Base-by-base conservation (phyloP, 1,284 basidiomycete genomes). In the Ustilago tritici region DNA sequence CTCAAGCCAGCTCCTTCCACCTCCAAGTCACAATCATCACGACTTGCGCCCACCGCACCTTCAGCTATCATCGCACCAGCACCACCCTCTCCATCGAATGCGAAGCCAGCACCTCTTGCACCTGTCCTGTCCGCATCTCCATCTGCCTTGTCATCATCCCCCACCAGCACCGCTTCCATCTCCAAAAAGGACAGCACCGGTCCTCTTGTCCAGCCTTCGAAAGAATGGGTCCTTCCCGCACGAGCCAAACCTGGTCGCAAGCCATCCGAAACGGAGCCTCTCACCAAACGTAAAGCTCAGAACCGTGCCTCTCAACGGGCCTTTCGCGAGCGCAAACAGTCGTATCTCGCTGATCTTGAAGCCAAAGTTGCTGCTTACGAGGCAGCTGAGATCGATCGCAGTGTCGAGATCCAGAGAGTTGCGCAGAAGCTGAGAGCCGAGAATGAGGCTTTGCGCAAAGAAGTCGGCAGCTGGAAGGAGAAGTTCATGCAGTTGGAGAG, bases 191-290 rank as follows among this genome's bases (percentile, higher is more conserved):
- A 74, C 7, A 31, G 32, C 47, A 19, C 28, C 19, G 65, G 62
- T 10, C 55, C 77, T 8, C 58, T 82, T 4, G 67, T 84, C 4
- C 80, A 84, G 65, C 83, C 84, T 0, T 75, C 68, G 54, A 82
- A 82, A 53, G 78, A 83, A 60, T 85, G 84, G 84, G 84, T 86
- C 10, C 74, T 86, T 1, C 84, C 84, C 10, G 78, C 80, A 15
- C 77, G 84, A 1, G 82, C 84, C 54, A 86, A 86, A 43, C 83
- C 84, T 0, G 84, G 84, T n/a, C 78, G 84, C 8, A 86, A 86
- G 67, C 84, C 84, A 2, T 81, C 79, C 31, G 81, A 79, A 46
- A 74, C 77, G 4, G 82, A 84, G 50, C 84, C 82, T 0, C 75
- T 80, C 23, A 86, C 84, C 10, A 86, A 86, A 57, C 84, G 84